Base-by-base conservation (phyloP, 75 land plant species). In the Pinus taeda region DNA sequence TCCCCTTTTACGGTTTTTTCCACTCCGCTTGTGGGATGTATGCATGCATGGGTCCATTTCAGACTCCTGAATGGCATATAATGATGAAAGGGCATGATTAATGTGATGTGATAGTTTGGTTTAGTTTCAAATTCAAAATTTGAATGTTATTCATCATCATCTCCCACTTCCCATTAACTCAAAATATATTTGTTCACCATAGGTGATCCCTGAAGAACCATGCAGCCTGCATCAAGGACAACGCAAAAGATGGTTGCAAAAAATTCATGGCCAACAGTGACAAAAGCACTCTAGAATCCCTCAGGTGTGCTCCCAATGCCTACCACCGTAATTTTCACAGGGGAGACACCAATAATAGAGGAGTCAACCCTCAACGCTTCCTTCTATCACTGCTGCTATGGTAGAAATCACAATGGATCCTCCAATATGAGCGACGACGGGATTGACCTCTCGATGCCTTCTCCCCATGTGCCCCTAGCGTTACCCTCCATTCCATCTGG, bases 191-290 rank as follows among this genome's bases (percentile, higher is more conserved):
- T 33, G 33, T 33, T 33, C 33, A 0, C 26, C 33, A 1, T 65
- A 74, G 87, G 17, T 86, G 83, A 45, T 85, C 86, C 76, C 82
- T 77, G 74, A 85, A 85, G 62, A 85, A 85, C 64, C 87, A 85
- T 60, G 87, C 87, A 0, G 86, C 86, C 53, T 59, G 78, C 73
- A 78, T 83, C 20, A 81, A 86, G 17, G 82, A 82, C 13, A 76
- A 85, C 30, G 86, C 82, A 33, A 78, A 69, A 39, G 86, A 85
- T 15, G 87, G 87, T 21, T 85, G 87, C 58, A 86, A 86, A 6
- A 86, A 85, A 73, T 85, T 85, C 63, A 85, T 85, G 86, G 79
- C 87, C 20, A 62, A 73, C 30, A 84, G 86, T 9, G 84, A 72
- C 18, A 79, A 85, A 15, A 82, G 86, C 56, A 75, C 87, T 21